Evolutionary conservation across 1,284 basidiomycete species (phyloP), one percentile per base, ranked within the genome.

Genomic region (Paramarasmius palmivorus): DNA sequence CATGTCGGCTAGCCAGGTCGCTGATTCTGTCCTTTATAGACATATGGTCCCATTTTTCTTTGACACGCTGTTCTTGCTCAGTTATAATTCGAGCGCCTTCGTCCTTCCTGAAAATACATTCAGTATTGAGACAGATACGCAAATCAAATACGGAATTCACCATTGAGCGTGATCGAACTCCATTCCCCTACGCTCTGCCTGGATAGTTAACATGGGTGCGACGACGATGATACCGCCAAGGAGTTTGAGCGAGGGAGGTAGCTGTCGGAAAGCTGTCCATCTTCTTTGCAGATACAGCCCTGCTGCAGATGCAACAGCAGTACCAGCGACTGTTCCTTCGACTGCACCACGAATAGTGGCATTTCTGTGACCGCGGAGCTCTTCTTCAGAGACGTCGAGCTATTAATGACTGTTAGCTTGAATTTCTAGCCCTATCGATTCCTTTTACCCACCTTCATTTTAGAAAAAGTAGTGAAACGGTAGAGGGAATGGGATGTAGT

Each of bases 181-280:
- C 49, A 90, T 76, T 44, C 87, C 86, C 9, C 86, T 86, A 41
- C 86, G 84, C 69, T 97, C 94, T 14, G 90, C 92, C 53, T 81
- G 78, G 59, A 95, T 87, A 40, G 86, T 81, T 50, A 91, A 77
- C 29, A 81, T 68, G 0, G 92, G 92, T 7, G 91, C 82, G 51
- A 84, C 76, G 57, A 90, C 61, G 53, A 88, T 74, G 55, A 89
- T 76, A 35, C 84, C 77, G 37, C 88, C 87, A 37, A 95, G 79
- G 0, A 86, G 73, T 68, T 94, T 95, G 58, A 94, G 74, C 1
- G 88, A 85, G 1, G 81, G 72, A 0, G 92, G 92, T 3, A 95
- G 75, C 1, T 72, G 63, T 54, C 87, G 83, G 70, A 91, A 95
- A 51, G 82, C 76, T 0, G 81, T 69, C 65, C 77, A 85, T 39